Evolutionary conservation across 164 flowering plant genomes (phyloP), one percentile per base, ranked within the genome.

Genomic region (Tetracentron sinense): DNA sequence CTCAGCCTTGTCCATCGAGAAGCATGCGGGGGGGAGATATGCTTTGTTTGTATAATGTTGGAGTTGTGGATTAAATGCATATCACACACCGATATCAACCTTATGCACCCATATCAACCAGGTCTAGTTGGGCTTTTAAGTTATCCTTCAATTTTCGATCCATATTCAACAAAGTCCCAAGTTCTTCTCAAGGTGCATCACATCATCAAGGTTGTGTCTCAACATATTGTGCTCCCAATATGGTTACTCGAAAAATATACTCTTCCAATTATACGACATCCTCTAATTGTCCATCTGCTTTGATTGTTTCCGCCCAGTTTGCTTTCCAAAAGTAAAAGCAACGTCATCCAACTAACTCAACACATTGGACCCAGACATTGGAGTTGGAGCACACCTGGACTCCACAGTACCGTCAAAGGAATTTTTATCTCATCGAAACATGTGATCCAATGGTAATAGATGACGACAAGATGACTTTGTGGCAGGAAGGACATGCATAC

Each of bases 131-230:
- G 51, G 68, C 50, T 5, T 61, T 69, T n/a, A 20, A 7, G 12
- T 27, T 12, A 30, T 73, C 76, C 44, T 73, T 64, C 19, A 48
- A 22, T 30, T 69, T 73, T 4, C 53, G 73, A 12, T 55, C 46
- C 11, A 69, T n/a, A 33, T n/a, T 56, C 16, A 75, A 10, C 8
- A 67, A 10, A 0, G 75, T 75, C 0, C 59, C 60, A 48, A 67
- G 61, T 75, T 75, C 23, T 67, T 71, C 28, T 74, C 68, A 44
- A 70, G 54, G 33, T 74, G 74, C 74, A 74, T 74, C 0, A 67
- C 69, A 48, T 67, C 72, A 0, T 67, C 72, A 0, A 67, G 19
- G 27, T 68, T 70, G 35, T 74, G 75, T 4, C 57, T 19, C 0
- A 60, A 7, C 1, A 33, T 0, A 16, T 42, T 46, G 14, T 38